These are phyloP conservation scores for Septoria petroselini DNA, from an alignment of 2,329 filamentous ascomycete genomes.

Conservation along the genomic window DNA sequence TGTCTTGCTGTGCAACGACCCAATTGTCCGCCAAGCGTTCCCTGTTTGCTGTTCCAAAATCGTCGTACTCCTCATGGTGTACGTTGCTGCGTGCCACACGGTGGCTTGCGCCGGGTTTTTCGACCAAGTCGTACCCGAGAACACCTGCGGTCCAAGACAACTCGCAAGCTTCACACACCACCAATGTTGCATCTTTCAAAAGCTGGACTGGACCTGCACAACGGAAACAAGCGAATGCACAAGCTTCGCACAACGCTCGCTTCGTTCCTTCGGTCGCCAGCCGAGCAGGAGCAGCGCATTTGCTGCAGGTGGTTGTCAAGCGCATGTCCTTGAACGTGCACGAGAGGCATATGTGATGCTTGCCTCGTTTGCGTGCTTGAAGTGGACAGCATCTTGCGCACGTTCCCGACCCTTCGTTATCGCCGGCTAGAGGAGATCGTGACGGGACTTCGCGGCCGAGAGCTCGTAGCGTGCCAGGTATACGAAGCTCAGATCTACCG, in stretches of 20 bases:
- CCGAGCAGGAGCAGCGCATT: constrained; percentile 21
- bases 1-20: constrained; percentile 5
- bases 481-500: constrained; percentile 41
- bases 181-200: constrained; percentile 14
- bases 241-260: constrained; percentile 41
- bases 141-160: constrained; percentile 41
- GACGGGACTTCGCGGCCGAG: constrained; percentile 1
- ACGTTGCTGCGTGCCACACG: not conserved
- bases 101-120: not conserved
- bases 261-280: constrained; percentile 12
- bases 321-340: constrained; percentile 19
- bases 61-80: constrained; percentile 14
- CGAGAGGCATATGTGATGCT: constrained; percentile 8
- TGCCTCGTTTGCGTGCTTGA: constrained; percentile 4
- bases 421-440: not conserved
- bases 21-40: constrained; percentile 23
- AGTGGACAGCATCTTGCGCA: constrained; percentile 13
- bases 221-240: constrained; percentile 45
- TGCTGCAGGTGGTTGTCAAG: constrained; percentile 18
- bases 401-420: constrained; percentile 1
- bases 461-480: constrained; percentile 40
- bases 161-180: constrained; percentile 37
- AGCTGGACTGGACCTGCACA: constrained; percentile 36
- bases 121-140: constrained; percentile 41
- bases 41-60: constrained; percentile 15